Percentiles rank a stretch among this genome's conserved stretches.
Evolutionary conservation across 768 basidiomycete species (phyloP).

Genomic region (Trametes villosa): DNA sequence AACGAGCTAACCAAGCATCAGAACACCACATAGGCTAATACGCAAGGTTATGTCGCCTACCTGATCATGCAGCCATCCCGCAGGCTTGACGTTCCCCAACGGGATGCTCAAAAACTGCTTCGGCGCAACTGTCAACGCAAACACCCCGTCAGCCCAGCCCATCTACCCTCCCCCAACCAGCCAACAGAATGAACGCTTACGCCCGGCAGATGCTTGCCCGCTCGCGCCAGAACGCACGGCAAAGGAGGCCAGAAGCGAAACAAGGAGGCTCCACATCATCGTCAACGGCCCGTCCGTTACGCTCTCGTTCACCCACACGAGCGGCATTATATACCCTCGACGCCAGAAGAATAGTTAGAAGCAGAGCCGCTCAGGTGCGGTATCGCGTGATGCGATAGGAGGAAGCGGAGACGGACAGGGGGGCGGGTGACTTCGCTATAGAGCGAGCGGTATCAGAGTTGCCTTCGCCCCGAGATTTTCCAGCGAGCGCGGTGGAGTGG

Average conservation of each 20-base stretch:
- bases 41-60: slow-evolving; percentile 14
- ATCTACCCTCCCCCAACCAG: not conserved
- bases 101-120: slow-evolving; percentile 37
- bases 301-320: not conserved
- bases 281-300: slow-evolving; percentile 8
- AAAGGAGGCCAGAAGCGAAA: slow-evolving; percentile 17
- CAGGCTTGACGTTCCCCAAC: slow-evolving; percentile 35
- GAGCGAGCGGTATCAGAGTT: slow-evolving; percentile 16
- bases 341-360: not conserved
- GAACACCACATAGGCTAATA: not conserved
- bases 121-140: slow-evolving; percentile 34
- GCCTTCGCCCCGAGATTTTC: not conserved
- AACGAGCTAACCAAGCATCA: slow-evolving; percentile 27
- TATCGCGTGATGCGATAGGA: slow-evolving; percentile 19
- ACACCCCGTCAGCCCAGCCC: not conserved
- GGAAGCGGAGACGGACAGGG: not conserved
- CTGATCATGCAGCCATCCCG: slow-evolving; percentile 39
- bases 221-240: not conserved
- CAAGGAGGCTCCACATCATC: slow-evolving; percentile 9
- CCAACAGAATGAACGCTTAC: not conserved
- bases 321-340: slow-evolving; percentile 15
- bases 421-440: slow-evolving; percentile 17
- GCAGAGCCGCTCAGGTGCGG: slow-evolving; percentile 1
- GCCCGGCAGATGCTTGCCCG: slow-evolving; percentile 12
- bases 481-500: slow-evolving; percentile 6